Percentiles rank a stretch among this genome's conserved stretches.
phyloP scores from a whole-genome alignment of 768 basidiomycete genomes.

The Tulasnella sp. region DNA sequence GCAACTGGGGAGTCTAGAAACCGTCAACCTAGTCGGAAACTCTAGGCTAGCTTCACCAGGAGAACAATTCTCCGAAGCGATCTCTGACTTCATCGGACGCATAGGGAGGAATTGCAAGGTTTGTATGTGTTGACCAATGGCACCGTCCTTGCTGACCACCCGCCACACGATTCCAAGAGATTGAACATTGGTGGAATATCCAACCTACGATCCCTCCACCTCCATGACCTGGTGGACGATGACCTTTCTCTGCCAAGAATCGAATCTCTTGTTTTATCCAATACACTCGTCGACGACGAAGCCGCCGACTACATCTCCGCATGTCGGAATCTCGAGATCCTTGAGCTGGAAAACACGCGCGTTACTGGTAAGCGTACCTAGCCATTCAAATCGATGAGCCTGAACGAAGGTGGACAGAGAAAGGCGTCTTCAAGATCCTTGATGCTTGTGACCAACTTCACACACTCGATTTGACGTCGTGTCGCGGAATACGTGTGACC shows the following conservation, averaged over 20 bases:
- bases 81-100: constrained; percentile 36
- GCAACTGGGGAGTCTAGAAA: constrained; percentile 32
- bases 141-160: too few species aligned
- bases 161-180: constrained; percentile 29
- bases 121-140: constrained; percentile 13
- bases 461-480: constrained; percentile 53
- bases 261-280: constrained; percentile 42
- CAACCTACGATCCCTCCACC: constrained; percentile 37
- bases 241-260: constrained; percentile 30
- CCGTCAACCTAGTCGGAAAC: constrained; percentile 51
- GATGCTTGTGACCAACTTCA: constrained; percentile 42
- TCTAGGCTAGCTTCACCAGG: constrained; percentile 38
- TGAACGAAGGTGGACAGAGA: constrained; percentile 28
- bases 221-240: constrained; percentile 36
- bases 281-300: constrained; percentile 48
- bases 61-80: constrained; percentile 24
- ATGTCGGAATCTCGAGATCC: constrained; percentile 36
- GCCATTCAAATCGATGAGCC: background rate
- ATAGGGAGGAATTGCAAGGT: constrained; percentile 53
- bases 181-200: constrained; percentile 48
- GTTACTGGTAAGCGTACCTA: constrained; percentile 46
- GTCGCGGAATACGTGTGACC: constrained; percentile 45
- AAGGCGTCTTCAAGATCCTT: constrained; percentile 43
- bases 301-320: constrained; percentile 40
- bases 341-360: constrained; percentile 47